Base-by-base conservation (phyloP, 176 grass and related monocot species). In the Cenchrus purpureus region DNA sequence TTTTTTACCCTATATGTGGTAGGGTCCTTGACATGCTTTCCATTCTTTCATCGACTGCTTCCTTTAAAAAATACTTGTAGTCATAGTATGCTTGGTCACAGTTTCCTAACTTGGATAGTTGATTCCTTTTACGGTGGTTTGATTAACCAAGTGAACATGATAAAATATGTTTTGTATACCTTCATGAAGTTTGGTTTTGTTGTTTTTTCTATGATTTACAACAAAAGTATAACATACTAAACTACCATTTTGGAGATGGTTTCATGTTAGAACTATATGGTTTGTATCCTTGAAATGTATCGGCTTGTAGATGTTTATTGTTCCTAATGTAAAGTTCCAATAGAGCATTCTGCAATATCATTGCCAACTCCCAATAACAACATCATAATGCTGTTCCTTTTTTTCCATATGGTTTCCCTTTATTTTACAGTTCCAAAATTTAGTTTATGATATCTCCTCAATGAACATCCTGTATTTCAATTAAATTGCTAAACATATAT, bases 1-100 rank as follows among this genome's bases (percentile, higher is more conserved):
- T 29, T 68, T 92, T 19, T 49, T 12, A 56, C 11, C 22, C 5
- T 14, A 43, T 64, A 84, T 84, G n/a, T 58, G 12, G 42, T 52
- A 17, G 1, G 19, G 19, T 5, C 20, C 14, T 61, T 34, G 1
- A 25, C 40, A 60, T 75, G 14, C 32, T 79, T 79, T 73, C 3
- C 49, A 12, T 63, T 57, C 50, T 87, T 52, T 70, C 20, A 77
- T 71, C 32, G 37, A 19, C 19, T 53, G 44, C 15, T 45, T 66
- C 14, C 54, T 28, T 22, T 46, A 17, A 67, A 12, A 68, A 1
- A 64, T 74, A 71, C 12, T 71, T 62, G 14, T n/a, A 43, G 66
- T 7, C 12, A 55, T 80, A 20, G 6, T 29, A 64, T 86, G 20
- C 25, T 37, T 58, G 25, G 1, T 74, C 8, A 17, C 15, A 59